Base-by-base conservation (phyloP, 805 yeast species). In the Ogataea ganodermae region DNA sequence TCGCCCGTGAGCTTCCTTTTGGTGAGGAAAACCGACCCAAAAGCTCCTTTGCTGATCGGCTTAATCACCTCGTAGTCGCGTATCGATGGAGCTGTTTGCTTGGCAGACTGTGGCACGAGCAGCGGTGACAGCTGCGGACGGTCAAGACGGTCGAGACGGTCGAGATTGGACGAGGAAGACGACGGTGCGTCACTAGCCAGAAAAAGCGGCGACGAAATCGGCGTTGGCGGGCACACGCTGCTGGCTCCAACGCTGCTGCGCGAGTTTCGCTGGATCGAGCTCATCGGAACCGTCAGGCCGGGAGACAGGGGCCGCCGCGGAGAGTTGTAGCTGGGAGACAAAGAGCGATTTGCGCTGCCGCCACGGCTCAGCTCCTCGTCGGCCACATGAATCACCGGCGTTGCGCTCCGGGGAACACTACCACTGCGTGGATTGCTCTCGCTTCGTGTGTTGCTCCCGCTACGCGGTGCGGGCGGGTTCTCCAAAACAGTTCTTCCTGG, bases 11-110 rank as follows among this genome's bases (percentile, higher is more conserved):
- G 67, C 58, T 82, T 84, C 59, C 94, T 78, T 54, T 84, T 81
- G 0, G 96, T 91, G 7, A 94, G 73, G 65, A 83, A 94, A 2
- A 94, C 99, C 30, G 95, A 86, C 0, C 99, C 99, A 73, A 91
- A 94, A 0, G 99, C 99, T 35, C 99, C 99, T 61, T 89, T 88
- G 60, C 96, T 89, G 43, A 94, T 89, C 0, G 99, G 97, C 63
- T 90, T 89, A 46, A 94, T 72, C 24, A 94, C 80, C 58, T 89
- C 96, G 66, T 90, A 94, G 64, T 95, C 98, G 49, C 77, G 79
- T 24, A 92, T 89, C 2, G 89, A 83, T 0, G 95, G 94, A 3
- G 74, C 69, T 0, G 71, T 57, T 0, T 86, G 76, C 50, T 80
- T 79, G 27, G 70, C 67, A 1, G 85, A 75, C 9, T 82, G 78